Evolutionary conservation across 2,329 filamentous ascomycete species (phyloP).

Genomic region (Aureobasidium namibiae): DNA sequence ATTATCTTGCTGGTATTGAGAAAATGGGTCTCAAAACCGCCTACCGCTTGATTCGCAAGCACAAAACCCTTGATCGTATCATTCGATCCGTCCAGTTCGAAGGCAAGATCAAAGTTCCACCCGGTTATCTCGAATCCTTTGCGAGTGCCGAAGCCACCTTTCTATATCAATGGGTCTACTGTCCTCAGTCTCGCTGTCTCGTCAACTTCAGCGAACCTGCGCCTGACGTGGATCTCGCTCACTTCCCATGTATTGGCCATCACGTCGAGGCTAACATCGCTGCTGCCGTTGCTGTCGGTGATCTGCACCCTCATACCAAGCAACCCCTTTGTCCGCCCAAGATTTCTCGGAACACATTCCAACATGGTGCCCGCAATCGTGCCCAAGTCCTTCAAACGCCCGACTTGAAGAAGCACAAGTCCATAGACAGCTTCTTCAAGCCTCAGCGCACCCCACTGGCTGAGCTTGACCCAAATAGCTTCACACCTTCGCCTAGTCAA

Average conservation of each 20-base stretch:
- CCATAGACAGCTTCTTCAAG: conserved; percentile 59
- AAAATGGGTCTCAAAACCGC: conserved; percentile 90
- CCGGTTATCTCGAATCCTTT: conserved; percentile 74
- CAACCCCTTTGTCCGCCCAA: conserved; percentile 42
- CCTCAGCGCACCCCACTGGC: conserved; percentile 54
- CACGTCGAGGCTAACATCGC: conserved; percentile 59
- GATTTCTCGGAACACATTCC: not conserved
- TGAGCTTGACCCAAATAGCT: conserved; percentile 59
- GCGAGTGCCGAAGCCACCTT: conserved; percentile 86
- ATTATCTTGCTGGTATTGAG: conserved; percentile 81
- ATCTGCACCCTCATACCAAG: conserved; percentile 87
- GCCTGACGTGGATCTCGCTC: conserved; percentile 53
- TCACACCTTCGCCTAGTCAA: conserved; percentile 59
- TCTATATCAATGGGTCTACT: conserved; percentile 89
- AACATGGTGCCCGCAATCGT: not conserved
- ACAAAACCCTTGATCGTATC: conserved; percentile 78
- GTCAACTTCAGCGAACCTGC: conserved; percentile 67
- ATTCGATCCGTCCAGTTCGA: conserved; percentile 82
- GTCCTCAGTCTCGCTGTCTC: conserved; percentile 60
- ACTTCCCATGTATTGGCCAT: conserved; percentile 74
- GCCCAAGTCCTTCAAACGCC: conserved; percentile 28
- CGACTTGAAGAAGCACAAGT: conserved; percentile 50
- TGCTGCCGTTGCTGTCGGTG: conserved; percentile 65
- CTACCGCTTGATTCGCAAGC: conserved; percentile 79
- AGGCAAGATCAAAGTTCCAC: conserved; percentile 71